Evolutionary conservation across 345 rosid species (phyloP), one percentile per base, ranked within the genome.

Genomic region (Raphanus raphanistrum): DNA sequence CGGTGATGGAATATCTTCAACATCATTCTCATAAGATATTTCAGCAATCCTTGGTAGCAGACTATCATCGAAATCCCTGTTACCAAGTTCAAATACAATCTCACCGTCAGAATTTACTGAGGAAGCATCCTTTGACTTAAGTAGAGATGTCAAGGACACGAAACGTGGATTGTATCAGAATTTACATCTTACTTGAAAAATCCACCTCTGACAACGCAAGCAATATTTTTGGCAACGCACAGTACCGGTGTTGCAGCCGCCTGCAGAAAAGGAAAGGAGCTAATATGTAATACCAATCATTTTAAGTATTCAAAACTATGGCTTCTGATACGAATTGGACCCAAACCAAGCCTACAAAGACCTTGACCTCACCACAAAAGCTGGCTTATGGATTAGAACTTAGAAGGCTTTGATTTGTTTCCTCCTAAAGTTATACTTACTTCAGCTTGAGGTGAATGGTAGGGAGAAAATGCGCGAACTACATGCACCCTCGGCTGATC

Each of bases 391-490:
- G 17, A 13, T 48, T 48, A 48, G 55, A 48, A 1, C 55, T n/a
- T 48, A 48, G 8, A n/a, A 48, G 17, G 7, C 17, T n/a, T 48
- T 48, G 7, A 48, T 13, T n/a, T 48, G 17, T 48, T 48, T 48
- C 55, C 17, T 15, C 16, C 17, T 48, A 48, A 48, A 48, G 55
- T 48, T 48, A 48, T 48, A 52, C 78, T 72, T 92, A 96, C 99
- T 83, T 96, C 99, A 74, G 98, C 98, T 82, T 93, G 93, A 66
- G 99, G 98, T 82, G 99, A 90, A 79, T 84, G 87, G 78, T 96
- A 96, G 41, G 99, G 99, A 75, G 99, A 91, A 80, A 96, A 96
- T 79, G 99, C 97, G 67, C 97, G 98, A 84, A 96, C 98, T 63
- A 91, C 97, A 76, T 96, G 99, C 71, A 96, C 99, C 52, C 98